Base-by-base conservation (phyloP, 169 alveolate genomes). In the Cytauxzoon felis region DNA sequence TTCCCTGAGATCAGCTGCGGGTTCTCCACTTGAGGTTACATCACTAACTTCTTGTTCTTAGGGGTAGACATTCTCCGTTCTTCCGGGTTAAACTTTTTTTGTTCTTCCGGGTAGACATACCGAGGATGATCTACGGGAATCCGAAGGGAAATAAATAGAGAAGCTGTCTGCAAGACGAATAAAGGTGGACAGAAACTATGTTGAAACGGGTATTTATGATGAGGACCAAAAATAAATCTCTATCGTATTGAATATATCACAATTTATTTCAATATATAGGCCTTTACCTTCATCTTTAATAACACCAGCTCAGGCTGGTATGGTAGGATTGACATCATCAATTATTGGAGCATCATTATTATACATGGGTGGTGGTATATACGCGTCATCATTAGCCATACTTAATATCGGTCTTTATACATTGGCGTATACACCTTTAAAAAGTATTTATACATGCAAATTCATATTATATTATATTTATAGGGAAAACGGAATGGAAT, bases 401-500 rank as follows among this genome's bases (percentile, higher is more conserved):
- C 41, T 38, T 64, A 76, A 76, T 43, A 49, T 76, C 13, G 81
- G 51, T 13, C 62, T 66, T 11, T 76, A 76, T 51, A 66, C 81
- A 5, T 45, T 64, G 40, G 75, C 42, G 18, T 76, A 76, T 56
- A 76, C 86, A 0, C 60, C 73, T 18, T n/a, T 76, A 42, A 76
- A 76, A 36, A 27, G 86, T 76, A 41, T 33, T 65, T 33, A 18
- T 0, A 38, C 45, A 13, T 11, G 11, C n/a, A 38, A 38, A 13
- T 38, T 11, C n/a, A 38, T 38, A 38, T 13, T 38, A 13, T 11
- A 13, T 0, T 45, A 6, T 32, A 32, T 19, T 11, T 27, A 5
- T 58, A 76, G 86, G 58, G 18, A 53, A 54, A 52, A 81, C 92
- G 1, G 81, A 80, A 19, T 87, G 86, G 78, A 87, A 87, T 54